Evolutionary conservation across 2,329 filamentous ascomycete species (phyloP), one percentile per base, ranked within the genome.

Genomic region (Epichloe amarillans): DNA sequence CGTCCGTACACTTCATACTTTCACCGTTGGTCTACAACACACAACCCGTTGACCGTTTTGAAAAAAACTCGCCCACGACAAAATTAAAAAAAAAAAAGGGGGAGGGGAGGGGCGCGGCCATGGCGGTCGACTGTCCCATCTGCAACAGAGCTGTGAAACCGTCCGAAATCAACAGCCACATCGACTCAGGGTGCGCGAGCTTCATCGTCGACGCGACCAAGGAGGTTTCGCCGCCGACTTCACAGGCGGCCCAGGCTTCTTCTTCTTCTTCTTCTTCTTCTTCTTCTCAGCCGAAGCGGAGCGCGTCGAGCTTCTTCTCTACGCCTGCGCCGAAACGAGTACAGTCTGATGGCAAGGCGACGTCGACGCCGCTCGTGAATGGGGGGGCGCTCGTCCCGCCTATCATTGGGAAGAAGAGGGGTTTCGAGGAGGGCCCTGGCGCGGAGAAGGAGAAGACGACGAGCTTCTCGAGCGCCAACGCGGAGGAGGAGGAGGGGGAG

Each of bases 91-190:
- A n/a, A 11, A 4, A 3, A n/a, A n/a, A n/a, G n/a, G 6, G 30
- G 45, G 23, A 1, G 23, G 23, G 5, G 6, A 6, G 6, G 23
- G n/a, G n/a, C n/a, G 19, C 19, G 23, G 48, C 48, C 53, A 68
- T 68, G 66, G 60, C 66, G 62, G 86, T 94, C 58, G 77, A 80
- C 60, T 95, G 89, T 64, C 89, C 89, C 15, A 86, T 90, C 57
- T 95, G 89, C 72, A 75, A 79, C 62, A 84, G 85, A 60, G 72
- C 75, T 51, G 87, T 93, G 60, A 83, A 79, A 56, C 70, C 83
- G 57, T 71, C 72, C 61, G 79, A 84, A 57, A 97, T 97, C 73
- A 97, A 97, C 69, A 76, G 76, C 58, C 91, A 97, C 67, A 81
- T 97, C 63, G 93, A 97, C 69, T 91, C 88, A 33, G 79, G 78